These are phyloP conservation scores for Eutrema salsugineum DNA, from an alignment of 441 rosid genomes.

Conservation along the genomic window DNA sequence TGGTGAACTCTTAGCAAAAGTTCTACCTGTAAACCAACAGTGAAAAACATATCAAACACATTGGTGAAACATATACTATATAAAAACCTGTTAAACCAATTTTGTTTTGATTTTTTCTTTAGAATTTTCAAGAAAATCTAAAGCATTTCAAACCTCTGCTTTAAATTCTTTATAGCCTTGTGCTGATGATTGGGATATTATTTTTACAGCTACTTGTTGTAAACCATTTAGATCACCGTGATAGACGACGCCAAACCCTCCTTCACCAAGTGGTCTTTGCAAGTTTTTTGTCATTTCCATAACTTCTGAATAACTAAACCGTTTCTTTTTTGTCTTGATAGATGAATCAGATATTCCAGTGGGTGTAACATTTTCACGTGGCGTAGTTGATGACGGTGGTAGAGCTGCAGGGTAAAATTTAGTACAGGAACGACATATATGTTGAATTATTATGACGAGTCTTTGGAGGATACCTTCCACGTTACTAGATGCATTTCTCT, in stretches of 20 bases:
- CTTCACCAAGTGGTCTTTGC: conserved; percentile 19
- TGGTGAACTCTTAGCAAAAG: conserved; percentile 35
- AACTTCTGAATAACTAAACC: background rate
- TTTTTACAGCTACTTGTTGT: conserved; percentile 33
- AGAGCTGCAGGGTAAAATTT: background rate
- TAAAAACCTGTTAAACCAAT: no score
- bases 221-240: conserved; percentile 11
- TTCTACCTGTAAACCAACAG: background rate
- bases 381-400: background rate
- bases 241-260: conserved; percentile 36
- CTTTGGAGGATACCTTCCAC: no score
- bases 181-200: conserved; percentile 28
- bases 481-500: no score
- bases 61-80: background rate
- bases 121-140: no score
- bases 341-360: background rate
- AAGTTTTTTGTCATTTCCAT: conserved; percentile 29
- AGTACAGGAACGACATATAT: background rate
- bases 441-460: no score
- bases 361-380: no score
- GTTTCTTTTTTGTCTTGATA: background rate
- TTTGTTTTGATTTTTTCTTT: background rate
- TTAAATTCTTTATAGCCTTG: conserved; percentile 35
- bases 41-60: background rate
- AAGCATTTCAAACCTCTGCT: conserved; percentile 19